Conservation (phyloP, 1,139 yeast species). For the Hansenula lynferdii region DNA sequence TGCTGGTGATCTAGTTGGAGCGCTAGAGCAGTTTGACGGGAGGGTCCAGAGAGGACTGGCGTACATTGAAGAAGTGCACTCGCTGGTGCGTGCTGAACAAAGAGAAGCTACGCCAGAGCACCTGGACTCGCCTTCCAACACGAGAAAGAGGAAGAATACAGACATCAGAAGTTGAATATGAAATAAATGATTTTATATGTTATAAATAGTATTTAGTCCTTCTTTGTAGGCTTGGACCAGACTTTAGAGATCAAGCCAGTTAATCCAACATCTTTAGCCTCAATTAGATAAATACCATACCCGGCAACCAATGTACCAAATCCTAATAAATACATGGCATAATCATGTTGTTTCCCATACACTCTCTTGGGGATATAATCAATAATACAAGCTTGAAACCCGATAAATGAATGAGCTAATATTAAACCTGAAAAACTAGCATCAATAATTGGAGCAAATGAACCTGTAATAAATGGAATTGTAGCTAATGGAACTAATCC, state of each 20-base stretch:
- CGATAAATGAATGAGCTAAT: conserved; percentile 63
- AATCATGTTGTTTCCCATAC: conserved; percentile 60
- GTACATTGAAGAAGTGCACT: conserved; percentile 5
- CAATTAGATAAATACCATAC: conserved; percentile 65
- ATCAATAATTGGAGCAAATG: conserved; percentile 47
- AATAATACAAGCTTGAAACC: conserved; percentile 72
- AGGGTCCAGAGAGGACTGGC: conserved; percentile 12
- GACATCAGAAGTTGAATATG: no score
- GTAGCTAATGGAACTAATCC: conserved; percentile 61
- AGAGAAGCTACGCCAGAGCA: neutral
- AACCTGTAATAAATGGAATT: conserved; percentile 57
- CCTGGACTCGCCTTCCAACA: neutral
- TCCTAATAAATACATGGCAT: conserved; percentile 56
- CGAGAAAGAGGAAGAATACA: conserved; percentile 6
- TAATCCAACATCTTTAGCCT: conserved; percentile 64
- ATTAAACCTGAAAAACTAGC: conserved; percentile 50
- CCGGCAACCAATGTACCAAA: conserved; percentile 59
- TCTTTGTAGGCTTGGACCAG: conserved; percentile 31
- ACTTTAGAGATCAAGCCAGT: conserved; percentile 36
- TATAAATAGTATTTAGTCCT: no score
- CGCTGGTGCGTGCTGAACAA: no score
- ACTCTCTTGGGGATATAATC: conserved; percentile 76
- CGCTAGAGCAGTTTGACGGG: conserved; percentile 9
- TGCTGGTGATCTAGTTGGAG: conserved; percentile 9
- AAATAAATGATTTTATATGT: no score